Base-by-base conservation (phyloP, 352 stramenopile genomes). In the Phytophthora cryptogea region DNA sequence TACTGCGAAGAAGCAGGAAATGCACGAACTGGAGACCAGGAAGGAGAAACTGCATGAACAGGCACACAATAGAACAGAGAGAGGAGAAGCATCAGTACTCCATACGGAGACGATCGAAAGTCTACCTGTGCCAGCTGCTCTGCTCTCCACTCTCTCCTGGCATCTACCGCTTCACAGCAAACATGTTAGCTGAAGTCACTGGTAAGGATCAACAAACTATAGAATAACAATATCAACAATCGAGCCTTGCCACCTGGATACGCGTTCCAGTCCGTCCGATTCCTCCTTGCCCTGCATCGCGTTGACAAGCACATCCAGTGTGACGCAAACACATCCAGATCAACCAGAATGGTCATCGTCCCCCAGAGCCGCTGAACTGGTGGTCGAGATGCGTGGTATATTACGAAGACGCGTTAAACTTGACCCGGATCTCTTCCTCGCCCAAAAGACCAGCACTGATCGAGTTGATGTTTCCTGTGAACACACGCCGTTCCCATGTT, bases 361-460 rank as follows among this genome's bases (percentile, higher is more conserved):
- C 42, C 20, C 39, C 33, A 53, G 31, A 60, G 39, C 36, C 32
- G 41, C 42, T 52, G 49, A 70, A 54, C 39, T 67, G 62, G 40
- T 51, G 46, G 62, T 72, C 48, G 46, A 62, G 47, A 36, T 55
- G 40, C 62, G 63, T 70, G 53, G 58, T 81, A 73, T 78, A 75
- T 88, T 86, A 88, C 77, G 81, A 86, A 41, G 77, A 68, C 42
- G 74, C 68, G 55, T 86, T 88, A 83, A 97, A 98, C 81, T 98
- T 98, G 64, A 98, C 95, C 77, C 92, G 89, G 59, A 98, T 95
- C 50, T 98, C 89, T 53, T 98, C 93, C 77, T 98, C 95, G 54
- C 79, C 75, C 63, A 98, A 76, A 45, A 98, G 89, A 2, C 92
- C 92, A 48, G 71, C 72, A 54, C 83, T 92, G 59, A 98, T 77